Evolutionary conservation across 176 grass and related monocot genomes (phyloP), one percentile per base, ranked within the genome.

Genomic region (Bonia amplexicaulis): DNA sequence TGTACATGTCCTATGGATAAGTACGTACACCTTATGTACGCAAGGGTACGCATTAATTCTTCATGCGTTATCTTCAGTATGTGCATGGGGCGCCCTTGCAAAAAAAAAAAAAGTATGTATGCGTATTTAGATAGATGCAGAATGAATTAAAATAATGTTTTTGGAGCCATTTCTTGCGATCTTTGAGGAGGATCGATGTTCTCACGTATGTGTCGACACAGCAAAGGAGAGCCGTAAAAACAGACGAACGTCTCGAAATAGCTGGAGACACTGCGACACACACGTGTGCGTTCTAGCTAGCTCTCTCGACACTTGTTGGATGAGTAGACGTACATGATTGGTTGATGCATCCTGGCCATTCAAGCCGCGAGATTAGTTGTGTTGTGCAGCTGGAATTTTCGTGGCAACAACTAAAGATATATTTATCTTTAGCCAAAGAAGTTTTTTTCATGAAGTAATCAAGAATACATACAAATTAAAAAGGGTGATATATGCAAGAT

Each of bases 161-260:
- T 77, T 29, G 13, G 6, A 48, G 9, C 46, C 12, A 41, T 40
- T 65, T 22, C 44, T 35, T 37, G 17, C 0, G 46, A 23, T 71
- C 51, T 72, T 79, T 48, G 4, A n/a, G 37, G 67, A 42, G 73
- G 37, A 44, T 44, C 41, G 41, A 59, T 77, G 75, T 37, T 84
- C 54, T 25, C 2, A n/a, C 9, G n/a, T 15, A 77, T 6, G 68
- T 20, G 61, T 67, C 35, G 47, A 75, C 61, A 66, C 33, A 67
- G 16, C 44, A 46, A 67, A 80, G 1, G 81, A 84, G 88, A 77
- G 54, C 71, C 83, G 20, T 90, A 71, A 76, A 90, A 82, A 72
- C 6, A 40, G 66, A 72, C 76, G 80, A 72, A 81, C 5, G 25
- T 25, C 57, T 57, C 16, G 55, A 63, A 77, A 81, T 89, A 55